These are phyloP conservation scores for Xylariaceae sp. DNA, from an alignment of 2,329 filamentous ascomycete genomes.

Conservation along the genomic window DNA sequence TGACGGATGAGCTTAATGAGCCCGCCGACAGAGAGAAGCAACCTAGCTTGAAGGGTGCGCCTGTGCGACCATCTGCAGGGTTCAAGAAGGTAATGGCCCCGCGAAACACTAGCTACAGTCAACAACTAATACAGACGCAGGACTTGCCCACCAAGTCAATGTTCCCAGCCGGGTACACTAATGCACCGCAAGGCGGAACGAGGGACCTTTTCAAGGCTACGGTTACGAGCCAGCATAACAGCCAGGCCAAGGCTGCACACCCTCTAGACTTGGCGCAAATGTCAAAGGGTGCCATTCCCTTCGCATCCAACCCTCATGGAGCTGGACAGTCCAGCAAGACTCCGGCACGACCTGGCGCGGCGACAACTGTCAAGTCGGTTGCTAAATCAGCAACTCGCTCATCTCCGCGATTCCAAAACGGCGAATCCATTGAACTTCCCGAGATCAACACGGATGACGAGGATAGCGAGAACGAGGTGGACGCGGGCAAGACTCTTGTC, in stretches of 20 bases:
- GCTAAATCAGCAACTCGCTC: slow-evolving; percentile 61
- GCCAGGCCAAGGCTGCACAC: slow-evolving; percentile 59
- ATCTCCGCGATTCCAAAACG: slow-evolving; percentile 82
- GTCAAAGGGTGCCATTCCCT: slow-evolving; percentile 84
- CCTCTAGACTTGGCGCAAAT: slow-evolving; percentile 83
- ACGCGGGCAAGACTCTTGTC: slow-evolving; percentile 55
- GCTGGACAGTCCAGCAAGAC: slow-evolving; percentile 62
- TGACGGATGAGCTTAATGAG: slow-evolving; percentile 66
- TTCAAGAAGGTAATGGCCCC: slow-evolving; percentile 61
- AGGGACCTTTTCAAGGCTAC: slow-evolving; percentile 63
- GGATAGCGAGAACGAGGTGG: slow-evolving; percentile 66
- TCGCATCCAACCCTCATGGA: slow-evolving; percentile 66
- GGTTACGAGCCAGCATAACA: slow-evolving; percentile 63
- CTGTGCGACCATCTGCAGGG: slow-evolving; percentile 73
- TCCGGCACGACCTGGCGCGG: slow-evolving; percentile 53
- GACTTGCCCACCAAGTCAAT: slow-evolving; percentile 58
- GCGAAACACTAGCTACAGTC: no score
- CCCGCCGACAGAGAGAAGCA: slow-evolving; percentile 57
- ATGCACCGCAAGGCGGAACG: slow-evolving; percentile 50
- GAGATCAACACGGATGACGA: slow-evolving; percentile 96
- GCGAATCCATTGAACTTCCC: slow-evolving; percentile 85
- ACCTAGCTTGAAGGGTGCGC: slow-evolving; percentile 72
- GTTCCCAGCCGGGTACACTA: slow-evolving; percentile 59
- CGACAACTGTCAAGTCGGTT: slow-evolving; percentile 48
- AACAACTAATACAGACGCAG: no score